Conservation (phyloP, 1,139 yeast genomes). For the Diutina sp. region DNA sequence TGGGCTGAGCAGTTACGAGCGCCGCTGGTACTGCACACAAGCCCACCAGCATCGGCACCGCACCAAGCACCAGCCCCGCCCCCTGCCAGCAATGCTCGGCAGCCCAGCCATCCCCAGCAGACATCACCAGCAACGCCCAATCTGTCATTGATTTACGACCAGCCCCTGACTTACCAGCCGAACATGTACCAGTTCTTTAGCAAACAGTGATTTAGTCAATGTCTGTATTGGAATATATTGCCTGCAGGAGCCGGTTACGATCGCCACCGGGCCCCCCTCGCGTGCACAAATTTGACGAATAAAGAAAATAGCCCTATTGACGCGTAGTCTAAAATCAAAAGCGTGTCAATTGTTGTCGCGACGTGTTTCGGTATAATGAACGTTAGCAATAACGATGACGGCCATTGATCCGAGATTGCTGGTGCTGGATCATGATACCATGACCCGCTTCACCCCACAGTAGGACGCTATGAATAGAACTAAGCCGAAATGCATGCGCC, state of each 20-base stretch:
- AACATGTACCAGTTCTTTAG: constrained; percentile 32
- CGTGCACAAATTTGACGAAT: not conserved
- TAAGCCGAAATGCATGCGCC: not conserved
- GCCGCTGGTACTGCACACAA: not conserved
- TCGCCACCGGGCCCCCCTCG: not conserved
- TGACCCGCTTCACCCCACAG: not conserved
- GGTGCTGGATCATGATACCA: not conserved
- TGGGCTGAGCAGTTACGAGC: constrained; percentile 23
- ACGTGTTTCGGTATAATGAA: too few relatives aligned
- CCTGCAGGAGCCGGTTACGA: not conserved
- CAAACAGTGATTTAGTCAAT: constrained; percentile 1
- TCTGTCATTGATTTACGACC: constrained; percentile 23
- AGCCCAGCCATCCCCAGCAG: not conserved
- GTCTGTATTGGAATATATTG: not conserved
- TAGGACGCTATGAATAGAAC: not conserved
- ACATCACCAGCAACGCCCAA: not conserved
- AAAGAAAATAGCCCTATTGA: not conserved
- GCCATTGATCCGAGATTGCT: too few relatives aligned
- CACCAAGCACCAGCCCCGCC: not conserved
- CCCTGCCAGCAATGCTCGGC: not conserved
- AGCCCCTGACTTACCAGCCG: constrained; percentile 36
- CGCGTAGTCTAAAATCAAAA: not conserved
- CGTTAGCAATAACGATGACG: too few relatives aligned
- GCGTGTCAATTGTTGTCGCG: not conserved
- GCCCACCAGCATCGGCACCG: not conserved